Evolutionary conservation across 2,329 filamentous ascomycete species (phyloP).

Genomic region (Xylariales sp.): DNA sequence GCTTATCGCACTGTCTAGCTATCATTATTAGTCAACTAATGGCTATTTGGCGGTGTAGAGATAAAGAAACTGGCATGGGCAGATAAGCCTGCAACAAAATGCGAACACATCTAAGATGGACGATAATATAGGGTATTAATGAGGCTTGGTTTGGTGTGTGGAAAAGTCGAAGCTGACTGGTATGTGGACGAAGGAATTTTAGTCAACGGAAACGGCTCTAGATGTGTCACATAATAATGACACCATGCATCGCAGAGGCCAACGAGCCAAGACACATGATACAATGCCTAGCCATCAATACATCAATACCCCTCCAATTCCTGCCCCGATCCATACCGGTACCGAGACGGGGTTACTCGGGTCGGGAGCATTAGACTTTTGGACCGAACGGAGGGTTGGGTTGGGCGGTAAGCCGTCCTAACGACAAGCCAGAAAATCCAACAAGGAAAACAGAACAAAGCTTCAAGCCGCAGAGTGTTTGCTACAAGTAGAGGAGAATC

Average conservation of each 20-base stretch:
- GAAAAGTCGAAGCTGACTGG: conserved; percentile 8
- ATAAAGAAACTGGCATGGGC: conserved; percentile 30
- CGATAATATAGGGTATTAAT: conserved; percentile 21
- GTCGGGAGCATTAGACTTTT: not conserved
- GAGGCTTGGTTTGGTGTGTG: conserved; percentile 8
- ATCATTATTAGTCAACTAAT: conserved; percentile 31
- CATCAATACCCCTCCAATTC: not conserved
- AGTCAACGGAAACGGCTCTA: conserved; percentile 35
- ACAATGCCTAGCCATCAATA: not conserved
- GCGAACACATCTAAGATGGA: conserved; percentile 14
- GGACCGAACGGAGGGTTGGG: not conserved
- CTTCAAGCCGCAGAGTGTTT: not conserved
- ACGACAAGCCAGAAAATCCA: not conserved
- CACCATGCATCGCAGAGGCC: conserved; percentile 14
- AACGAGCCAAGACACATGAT: conserved; percentile 5
- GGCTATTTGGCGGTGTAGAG: conserved; percentile 37
- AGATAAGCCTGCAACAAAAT: conserved; percentile 33
- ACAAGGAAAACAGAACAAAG: not conserved
- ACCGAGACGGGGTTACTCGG: conserved; percentile 1
- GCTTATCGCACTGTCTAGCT: conserved; percentile 35
- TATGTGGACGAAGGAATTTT: conserved; percentile 13
- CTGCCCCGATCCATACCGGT: not conserved
- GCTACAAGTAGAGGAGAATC: not conserved
- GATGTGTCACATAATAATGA: conserved; percentile 26
- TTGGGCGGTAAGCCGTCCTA: not conserved